Conservation (phyloP, 352 stramenopile genomes). For the Globisporangium takayamanum region DNA sequence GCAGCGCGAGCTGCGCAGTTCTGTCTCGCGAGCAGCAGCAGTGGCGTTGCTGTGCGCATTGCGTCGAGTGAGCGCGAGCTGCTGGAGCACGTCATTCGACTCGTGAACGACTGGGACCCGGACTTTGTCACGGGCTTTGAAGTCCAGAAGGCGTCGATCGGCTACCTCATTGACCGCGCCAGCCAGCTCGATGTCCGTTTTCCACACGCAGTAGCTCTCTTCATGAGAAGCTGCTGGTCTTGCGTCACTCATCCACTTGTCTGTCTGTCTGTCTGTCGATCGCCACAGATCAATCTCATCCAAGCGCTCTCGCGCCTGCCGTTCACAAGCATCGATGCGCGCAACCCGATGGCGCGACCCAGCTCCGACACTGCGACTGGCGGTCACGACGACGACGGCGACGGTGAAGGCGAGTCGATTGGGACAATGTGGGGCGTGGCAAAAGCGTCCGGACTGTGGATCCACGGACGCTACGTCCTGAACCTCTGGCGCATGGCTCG, state of each 20-base stretch:
- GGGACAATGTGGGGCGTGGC: slow-evolving; percentile 73
- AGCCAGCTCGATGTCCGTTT: slow-evolving; percentile 44
- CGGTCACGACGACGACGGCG: slow-evolving; percentile 23
- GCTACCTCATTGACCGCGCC: slow-evolving; percentile 71
- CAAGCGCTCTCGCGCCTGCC: slow-evolving; percentile 60
- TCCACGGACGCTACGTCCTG: slow-evolving; percentile 86
- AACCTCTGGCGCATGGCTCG: slow-evolving; percentile 90
- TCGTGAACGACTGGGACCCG: slow-evolving; percentile 77
- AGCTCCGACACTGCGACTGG: slow-evolving; percentile 8
- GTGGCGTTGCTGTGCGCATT: slow-evolving; percentile 22
- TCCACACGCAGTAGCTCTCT: no score
- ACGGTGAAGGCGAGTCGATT: slow-evolving; percentile 27
- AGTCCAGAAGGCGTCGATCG: slow-evolving; percentile 70
- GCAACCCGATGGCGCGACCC: slow-evolving; percentile 28
- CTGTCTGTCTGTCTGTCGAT: neutral
- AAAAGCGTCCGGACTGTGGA: slow-evolving; percentile 83
- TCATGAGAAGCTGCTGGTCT: neutral
- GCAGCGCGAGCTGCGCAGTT: slow-evolving; percentile 14
- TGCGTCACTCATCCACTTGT: neutral
- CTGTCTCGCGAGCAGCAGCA: slow-evolving; percentile 26
- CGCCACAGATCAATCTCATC: slow-evolving; percentile 60
- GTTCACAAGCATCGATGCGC: slow-evolving; percentile 38
- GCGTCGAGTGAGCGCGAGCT: slow-evolving; percentile 49
- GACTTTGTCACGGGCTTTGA: slow-evolving; percentile 89
- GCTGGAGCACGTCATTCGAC: slow-evolving; percentile 35